Conservation (phyloP, 257 asterid species). For the Lavandula angustifolia region DNA sequence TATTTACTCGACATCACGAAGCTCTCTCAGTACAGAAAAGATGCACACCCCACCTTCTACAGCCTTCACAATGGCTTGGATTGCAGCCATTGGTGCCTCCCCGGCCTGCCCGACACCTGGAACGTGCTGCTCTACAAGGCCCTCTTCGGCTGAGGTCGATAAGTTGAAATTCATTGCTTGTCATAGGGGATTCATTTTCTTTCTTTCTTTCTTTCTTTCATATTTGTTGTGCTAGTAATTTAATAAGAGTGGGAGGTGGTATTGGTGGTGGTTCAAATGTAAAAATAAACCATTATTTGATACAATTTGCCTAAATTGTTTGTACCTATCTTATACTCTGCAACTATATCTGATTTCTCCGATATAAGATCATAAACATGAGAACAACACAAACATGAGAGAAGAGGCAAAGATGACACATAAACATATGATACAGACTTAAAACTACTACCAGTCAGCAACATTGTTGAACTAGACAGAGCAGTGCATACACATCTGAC, state of each 20-base stretch:
- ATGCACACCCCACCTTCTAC: conserved; percentile 71
- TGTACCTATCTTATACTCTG: too few relatives aligned
- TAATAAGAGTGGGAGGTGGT: conserved; percentile 15
- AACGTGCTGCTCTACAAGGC: conserved; percentile 67
- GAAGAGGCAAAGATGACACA: conserved; percentile 18
- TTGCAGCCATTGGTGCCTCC: conserved; percentile 99
- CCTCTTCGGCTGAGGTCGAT: conserved; percentile 50
- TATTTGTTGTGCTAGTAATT: conserved; percentile 30
- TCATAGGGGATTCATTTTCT: conserved; percentile 14
- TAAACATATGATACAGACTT: conserved; percentile 26
- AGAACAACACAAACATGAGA: background rate
- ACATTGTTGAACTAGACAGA: conserved; percentile 22
- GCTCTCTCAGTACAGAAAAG: conserved; percentile 84
- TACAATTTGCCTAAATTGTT: conserved; percentile 28
- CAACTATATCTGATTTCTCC: too few relatives aligned
- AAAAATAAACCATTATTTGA: conserved; percentile 31
- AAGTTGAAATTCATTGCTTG: conserved; percentile 33
- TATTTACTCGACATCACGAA: conserved; percentile 66
- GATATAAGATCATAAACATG: background rate
- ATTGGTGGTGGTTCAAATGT: conserved; percentile 29
- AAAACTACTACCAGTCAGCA: conserved; percentile 23
- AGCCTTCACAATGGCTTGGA: conserved; percentile 66
- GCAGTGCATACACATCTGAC: conserved; percentile 20
- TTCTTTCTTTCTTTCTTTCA: conserved; percentile 12
- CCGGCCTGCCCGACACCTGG: conserved; percentile 97